Evolutionary conservation across 2,329 filamentous ascomycete genomes (phyloP).

Genomic region (Penicillium sclerotigenum): DNA sequence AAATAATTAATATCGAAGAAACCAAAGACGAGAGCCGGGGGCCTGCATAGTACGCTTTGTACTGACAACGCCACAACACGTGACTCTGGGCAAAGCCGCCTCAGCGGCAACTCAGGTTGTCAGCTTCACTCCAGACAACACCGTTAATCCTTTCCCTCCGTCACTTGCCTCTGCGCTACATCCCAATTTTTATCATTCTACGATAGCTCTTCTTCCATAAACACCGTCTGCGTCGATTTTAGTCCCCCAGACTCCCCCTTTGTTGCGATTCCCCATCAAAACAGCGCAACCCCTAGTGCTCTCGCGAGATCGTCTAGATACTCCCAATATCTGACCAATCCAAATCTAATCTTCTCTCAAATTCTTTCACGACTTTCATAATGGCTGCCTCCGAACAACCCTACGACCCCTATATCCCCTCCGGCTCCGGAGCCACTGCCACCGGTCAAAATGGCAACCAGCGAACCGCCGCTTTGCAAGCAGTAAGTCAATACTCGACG

Average conservation of each 20-base stretch:
- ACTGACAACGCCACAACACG: constrained; percentile 25
- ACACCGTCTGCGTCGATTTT: not conserved
- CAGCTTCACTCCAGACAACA: constrained; percentile 18
- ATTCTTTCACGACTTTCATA: constrained; percentile 22
- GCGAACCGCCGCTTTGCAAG: constrained; percentile 73
- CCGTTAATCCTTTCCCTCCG: not conserved
- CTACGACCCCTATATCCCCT: constrained; percentile 87
- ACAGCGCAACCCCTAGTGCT: constrained; percentile 20
- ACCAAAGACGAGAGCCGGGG: not conserved
- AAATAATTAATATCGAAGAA: not conserved
- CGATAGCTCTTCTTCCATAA: not conserved
- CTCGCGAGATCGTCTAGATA: constrained; percentile 10
- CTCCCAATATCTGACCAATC: constrained; percentile 9
- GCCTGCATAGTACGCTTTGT: constrained; percentile 1
- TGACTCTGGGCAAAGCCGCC: constrained; percentile 18
- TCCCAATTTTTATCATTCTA: not conserved
- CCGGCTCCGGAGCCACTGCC: constrained; percentile 56
- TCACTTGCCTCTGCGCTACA: not conserved
- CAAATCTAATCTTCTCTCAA: constrained; percentile 11
- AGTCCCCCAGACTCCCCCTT: not conserved
- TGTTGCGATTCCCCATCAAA: constrained; percentile 11
- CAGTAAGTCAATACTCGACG: constrained; percentile 60
- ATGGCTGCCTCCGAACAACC: constrained; percentile 59
- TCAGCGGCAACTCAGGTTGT: constrained; percentile 24
- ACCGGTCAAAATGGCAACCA: constrained; percentile 56